Conservation (phyloP, 306 rosid genomes). For the Cercis canadensis region DNA sequence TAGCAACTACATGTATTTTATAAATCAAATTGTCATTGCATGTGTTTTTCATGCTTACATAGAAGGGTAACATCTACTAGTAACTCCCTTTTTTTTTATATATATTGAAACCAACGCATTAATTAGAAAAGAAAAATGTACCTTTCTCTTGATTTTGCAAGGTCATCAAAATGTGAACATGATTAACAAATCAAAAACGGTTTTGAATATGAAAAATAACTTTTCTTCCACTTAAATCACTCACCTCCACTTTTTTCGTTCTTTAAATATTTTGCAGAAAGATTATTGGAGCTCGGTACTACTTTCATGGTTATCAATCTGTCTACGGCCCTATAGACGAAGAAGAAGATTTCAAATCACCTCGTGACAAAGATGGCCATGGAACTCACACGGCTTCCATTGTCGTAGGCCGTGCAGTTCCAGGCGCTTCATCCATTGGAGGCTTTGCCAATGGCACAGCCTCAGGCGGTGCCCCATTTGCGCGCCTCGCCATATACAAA, state of each 20-base stretch:
- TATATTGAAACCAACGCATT: too few species aligned
- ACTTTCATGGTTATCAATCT: constrained; percentile 65
- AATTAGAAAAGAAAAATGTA: too few species aligned
- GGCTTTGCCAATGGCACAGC: constrained; percentile 80
- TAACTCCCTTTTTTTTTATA: too few species aligned
- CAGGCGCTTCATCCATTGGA: constrained; percentile 56
- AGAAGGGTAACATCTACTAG: too few species aligned
- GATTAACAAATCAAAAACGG: too few species aligned
- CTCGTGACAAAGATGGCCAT: constrained; percentile 90
- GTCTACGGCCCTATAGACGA: constrained; percentile 57
- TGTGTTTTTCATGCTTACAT: too few species aligned
- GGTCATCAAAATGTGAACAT: too few species aligned
- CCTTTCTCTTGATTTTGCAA: too few species aligned
- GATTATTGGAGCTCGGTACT: constrained; percentile 84
- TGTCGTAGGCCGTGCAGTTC: constrained; percentile 66
- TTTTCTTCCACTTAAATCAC: too few species aligned
- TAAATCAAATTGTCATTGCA: too few species aligned
- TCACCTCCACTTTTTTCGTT: neutral
- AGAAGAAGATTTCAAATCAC: constrained; percentile 68
- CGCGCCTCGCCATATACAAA: constrained; percentile 81
- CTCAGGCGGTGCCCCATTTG: constrained; percentile 82
- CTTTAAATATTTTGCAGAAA: constrained; percentile 50
- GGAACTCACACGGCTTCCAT: constrained; percentile 94
- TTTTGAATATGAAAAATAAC: too few species aligned
- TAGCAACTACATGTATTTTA: too few species aligned